Conservation (phyloP, 768 basidiomycete genomes). For the Gautieria morchelliformis region DNA sequence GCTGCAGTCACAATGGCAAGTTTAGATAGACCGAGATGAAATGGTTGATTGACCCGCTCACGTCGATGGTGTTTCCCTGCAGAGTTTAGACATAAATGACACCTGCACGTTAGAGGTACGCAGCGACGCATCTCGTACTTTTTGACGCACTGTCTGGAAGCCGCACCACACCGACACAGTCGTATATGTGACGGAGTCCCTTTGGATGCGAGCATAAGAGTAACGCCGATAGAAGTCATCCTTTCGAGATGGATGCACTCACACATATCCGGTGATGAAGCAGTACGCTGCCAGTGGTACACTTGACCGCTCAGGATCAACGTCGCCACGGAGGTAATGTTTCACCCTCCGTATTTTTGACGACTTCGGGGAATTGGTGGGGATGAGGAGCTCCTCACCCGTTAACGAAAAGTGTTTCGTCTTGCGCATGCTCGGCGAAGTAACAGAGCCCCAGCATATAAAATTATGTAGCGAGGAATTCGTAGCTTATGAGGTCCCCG, state of each 20-base stretch:
- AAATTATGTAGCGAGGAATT: no score
- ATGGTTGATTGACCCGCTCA: constrained; percentile 2
- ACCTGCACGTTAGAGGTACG: constrained; percentile 3
- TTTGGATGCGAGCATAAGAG: neutral
- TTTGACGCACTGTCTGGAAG: constrained; percentile 58
- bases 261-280: constrained; percentile 79
- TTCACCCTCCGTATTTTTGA: neutral
- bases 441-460: no score
- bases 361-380: no score
- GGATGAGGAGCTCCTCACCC: no score
- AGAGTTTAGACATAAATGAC: neutral
- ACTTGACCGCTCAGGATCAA: constrained; percentile 41
- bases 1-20: constrained; percentile 35
- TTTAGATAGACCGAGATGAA: neutral
- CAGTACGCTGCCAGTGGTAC: constrained; percentile 55
- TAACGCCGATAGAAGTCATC: neutral
- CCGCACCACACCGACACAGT: constrained; percentile 80
- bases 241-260: neutral
- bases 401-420: no score
- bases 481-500: no score
- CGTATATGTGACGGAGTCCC: constrained; percentile 40
- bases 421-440: no score
- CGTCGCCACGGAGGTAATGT: constrained; percentile 22
- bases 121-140: neutral
- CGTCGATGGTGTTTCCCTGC: neutral